Conservation (phyloP, 176 grass and related monocot genomes). For the Eremochloa ophiuroides region DNA sequence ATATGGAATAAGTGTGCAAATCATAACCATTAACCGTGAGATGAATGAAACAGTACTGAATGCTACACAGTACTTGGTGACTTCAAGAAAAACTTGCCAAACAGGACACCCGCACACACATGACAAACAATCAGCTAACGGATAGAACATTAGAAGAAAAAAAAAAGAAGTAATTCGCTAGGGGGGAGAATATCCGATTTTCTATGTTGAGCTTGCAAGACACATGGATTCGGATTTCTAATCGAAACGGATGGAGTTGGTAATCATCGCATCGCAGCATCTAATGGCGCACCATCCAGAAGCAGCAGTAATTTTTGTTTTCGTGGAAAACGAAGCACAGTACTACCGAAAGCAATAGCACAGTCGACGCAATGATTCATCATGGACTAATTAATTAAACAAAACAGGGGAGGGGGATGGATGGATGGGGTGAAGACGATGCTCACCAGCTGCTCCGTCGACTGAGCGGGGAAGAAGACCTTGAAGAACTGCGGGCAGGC, state of each 20-base stretch:
- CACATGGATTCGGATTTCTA: neutral
- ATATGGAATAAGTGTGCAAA: neutral
- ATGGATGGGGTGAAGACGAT: neutral
- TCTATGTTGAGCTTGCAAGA: neutral
- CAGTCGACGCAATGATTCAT: neutral
- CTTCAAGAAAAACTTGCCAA: neutral
- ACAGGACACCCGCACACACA: neutral
- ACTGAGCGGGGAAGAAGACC: conserved; percentile 38
- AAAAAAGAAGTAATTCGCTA: neutral
- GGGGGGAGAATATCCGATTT: neutral
- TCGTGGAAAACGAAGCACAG: neutral
- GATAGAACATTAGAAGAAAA: neutral
- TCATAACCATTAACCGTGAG: neutral
- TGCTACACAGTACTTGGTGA: neutral
- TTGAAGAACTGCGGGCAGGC: conserved; percentile 34
- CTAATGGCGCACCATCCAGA: neutral
- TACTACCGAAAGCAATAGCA: neutral
- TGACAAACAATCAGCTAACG: neutral
- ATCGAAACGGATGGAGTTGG: neutral
- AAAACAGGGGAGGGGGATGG: neutral
- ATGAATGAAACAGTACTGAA: neutral
- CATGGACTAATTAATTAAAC: neutral
- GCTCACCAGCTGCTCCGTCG: conserved; percentile 31
- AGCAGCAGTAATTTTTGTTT: neutral
- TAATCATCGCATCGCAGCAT: neutral